A percentile compares a stretch with the other conserved stretches of the same genome.
Evolutionary conservation across 2,329 filamentous ascomycete species (phyloP).

Genomic region (Xylariaceae sp.): DNA sequence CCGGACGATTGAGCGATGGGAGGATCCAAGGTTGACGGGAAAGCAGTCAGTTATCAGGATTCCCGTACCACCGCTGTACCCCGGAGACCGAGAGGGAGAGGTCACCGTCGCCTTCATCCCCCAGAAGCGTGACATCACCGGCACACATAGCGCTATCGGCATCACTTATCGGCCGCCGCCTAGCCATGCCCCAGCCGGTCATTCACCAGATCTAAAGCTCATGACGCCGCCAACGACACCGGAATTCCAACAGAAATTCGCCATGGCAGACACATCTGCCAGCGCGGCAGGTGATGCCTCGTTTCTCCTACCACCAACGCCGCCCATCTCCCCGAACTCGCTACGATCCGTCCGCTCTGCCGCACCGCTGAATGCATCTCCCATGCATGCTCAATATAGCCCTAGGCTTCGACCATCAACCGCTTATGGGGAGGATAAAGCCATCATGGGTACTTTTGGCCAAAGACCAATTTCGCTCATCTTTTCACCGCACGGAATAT

Average conservation of each 20-base stretch:
- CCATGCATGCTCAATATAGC: slow-evolving; percentile 15
- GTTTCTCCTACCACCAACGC: slow-evolving; percentile 33
- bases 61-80: slow-evolving; percentile 50
- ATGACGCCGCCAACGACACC: slow-evolving; percentile 34
- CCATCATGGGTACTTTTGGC: slow-evolving; percentile 13
- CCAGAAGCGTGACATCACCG: slow-evolving; percentile 58
- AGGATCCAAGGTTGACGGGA: slow-evolving; percentile 37
- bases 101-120: slow-evolving; percentile 68
- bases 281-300: slow-evolving; percentile 19
- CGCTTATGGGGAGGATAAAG: slow-evolving; percentile 14
- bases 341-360: slow-evolving; percentile 37
- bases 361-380: slow-evolving; percentile 32
- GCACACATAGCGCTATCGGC: slow-evolving; percentile 64
- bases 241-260: slow-evolving; percentile 16
- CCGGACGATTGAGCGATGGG: slow-evolving; percentile 45
- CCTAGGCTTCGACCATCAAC: slow-evolving; percentile 19
- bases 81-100: slow-evolving; percentile 58
- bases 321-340: slow-evolving; percentile 36
- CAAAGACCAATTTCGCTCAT: slow-evolving; percentile 54
- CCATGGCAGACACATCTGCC: slow-evolving; percentile 3
- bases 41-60: slow-evolving; percentile 42
- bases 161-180: slow-evolving; percentile 67
- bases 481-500: slow-evolving; percentile 63
- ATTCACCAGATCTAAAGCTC: slow-evolving; percentile 12
- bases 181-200: slow-evolving; percentile 16